These are phyloP conservation scores for Breviolum minutum DNA, from an alignment of 73 alveolate genomes.

Conservation along the genomic window DNA sequence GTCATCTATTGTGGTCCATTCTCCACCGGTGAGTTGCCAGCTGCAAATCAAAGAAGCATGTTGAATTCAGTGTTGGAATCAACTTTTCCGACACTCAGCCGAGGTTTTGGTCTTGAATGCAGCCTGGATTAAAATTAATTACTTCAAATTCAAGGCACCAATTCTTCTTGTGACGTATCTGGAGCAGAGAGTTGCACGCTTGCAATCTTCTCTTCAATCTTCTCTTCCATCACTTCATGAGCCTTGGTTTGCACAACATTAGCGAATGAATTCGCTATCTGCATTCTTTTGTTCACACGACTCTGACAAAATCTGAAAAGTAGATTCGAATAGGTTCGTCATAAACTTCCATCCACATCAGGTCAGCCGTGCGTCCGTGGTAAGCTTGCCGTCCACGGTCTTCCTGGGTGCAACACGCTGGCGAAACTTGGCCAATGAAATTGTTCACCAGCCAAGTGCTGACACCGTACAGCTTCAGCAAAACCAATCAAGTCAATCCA, in stretches of 20 bases:
- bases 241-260: background rate
- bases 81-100: no score
- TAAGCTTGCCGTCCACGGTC: constrained; percentile 53
- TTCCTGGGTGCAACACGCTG: background rate
- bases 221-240: background rate
- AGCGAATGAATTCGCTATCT: background rate
- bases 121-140: no score
- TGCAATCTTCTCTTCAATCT: constrained; percentile 23
- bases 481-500: background rate
- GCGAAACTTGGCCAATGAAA: background rate
- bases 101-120: no score
- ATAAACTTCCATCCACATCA: background rate
- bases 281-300: background rate
- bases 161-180: background rate
- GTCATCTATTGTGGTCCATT: no score
- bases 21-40: no score
- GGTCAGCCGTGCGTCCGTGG: background rate
- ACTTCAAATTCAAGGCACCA: background rate
- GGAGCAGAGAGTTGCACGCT: constrained; percentile 15
- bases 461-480: background rate
- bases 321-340: no score
- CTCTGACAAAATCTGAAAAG: background rate
- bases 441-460: background rate
- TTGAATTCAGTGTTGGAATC: no score
- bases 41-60: no score